Base-by-base conservation (phyloP, 2,329 filamentous ascomycete genomes). In the Fusarium sp. region DNA sequence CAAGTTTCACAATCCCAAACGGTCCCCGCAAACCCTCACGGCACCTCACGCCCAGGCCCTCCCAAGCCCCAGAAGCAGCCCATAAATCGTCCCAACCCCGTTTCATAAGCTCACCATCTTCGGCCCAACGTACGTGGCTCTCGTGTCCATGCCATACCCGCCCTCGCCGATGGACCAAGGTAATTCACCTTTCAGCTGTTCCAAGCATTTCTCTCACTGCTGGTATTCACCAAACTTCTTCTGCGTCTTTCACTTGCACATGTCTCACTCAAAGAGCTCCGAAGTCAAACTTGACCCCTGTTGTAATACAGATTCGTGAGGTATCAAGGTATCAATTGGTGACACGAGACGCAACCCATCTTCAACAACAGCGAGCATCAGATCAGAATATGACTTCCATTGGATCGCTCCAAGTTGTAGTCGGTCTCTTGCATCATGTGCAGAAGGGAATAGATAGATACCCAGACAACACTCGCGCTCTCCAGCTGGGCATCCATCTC, bases 1-100 rank as follows among this genome's bases (percentile, higher is more conserved):
- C 71, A 74, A 66, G 68, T 74, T 74, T 74, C 65, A 73, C 58
- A 66, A 66, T 63, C 59, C 56, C 22, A 66, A 66, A 69, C 68
- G 61, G 38, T 33, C 38, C 68, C 68, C 58, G 65, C 68, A 63
- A 54, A 63, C 58, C 71, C 61, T 72, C 31, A 59, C 60, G 45
- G 14, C 42, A 42, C 60, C 31, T 50, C 45, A 35, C 25, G 40
- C 40, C 40, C 40, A 50, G 58, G 58, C 27, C 38, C 18, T n/a
- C 58, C 58, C 25, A 35, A 47, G 40, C 42, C 60, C 60, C 45
- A 40, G 60, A 54, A 63, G 45, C 60, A 54, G 60, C 33, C 45
- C 42, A 63, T 54, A 63, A 54, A 63, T 54, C 60, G 60, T 63
- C 60, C 60, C 60, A 63, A 54, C 31, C 31, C 60, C 60, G 70